Evolutionary conservation across 148 eudicot species (phyloP).

Genomic region (Polygonum maritimum): DNA sequence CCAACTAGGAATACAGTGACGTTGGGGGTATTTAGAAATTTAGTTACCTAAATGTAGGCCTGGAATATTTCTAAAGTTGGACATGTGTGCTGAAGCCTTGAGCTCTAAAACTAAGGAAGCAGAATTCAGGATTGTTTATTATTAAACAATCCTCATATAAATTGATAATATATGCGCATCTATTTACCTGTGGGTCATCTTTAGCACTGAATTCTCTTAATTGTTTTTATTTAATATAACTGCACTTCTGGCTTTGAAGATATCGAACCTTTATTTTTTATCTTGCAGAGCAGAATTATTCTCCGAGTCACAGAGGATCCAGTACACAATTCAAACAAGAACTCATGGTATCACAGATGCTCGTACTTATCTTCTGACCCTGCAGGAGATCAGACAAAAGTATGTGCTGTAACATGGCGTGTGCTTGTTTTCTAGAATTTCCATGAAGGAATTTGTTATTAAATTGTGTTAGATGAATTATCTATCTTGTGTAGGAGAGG

Average conservation of each 20-base stretch:
- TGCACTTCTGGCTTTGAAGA: not conserved
- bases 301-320: conserved; percentile 71
- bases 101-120: not conserved
- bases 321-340: conserved; percentile 54
- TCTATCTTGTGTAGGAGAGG: conserved; percentile 63
- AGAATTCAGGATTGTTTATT: not conserved
- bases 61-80: not conserved
- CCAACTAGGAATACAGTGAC: not conserved
- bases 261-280: not conserved
- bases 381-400: conserved; percentile 79
- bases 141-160: too few relatives aligned
- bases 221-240: not conserved
- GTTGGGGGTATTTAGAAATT: not conserved
- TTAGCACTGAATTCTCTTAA: not conserved
- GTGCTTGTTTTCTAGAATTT: not conserved
- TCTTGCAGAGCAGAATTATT: conserved; percentile 66
- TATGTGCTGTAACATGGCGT: conserved; percentile 17
- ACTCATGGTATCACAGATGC: conserved; percentile 73
- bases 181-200: not conserved
- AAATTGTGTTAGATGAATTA: not conserved
- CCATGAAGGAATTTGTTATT: not conserved
- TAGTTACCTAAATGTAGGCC: not conserved
- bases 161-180: not conserved
- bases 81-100: not conserved
- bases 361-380: conserved; percentile 55